Base-by-base conservation (phyloP, 257 asterid species). In the Catharanthus roseus region DNA sequence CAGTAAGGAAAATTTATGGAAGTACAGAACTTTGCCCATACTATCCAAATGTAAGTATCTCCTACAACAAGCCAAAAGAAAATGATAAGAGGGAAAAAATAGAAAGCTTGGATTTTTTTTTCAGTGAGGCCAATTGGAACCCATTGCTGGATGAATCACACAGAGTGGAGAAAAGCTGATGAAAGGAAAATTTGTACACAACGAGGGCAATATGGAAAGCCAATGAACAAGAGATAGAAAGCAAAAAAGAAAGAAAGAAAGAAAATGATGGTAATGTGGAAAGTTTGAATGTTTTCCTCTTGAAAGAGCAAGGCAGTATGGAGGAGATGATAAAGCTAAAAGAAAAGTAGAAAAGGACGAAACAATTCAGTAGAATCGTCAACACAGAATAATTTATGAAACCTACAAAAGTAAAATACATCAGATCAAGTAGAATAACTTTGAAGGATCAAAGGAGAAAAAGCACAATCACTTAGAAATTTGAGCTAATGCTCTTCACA, bases 311-410 rank as follows among this genome's bases (percentile, higher is more conserved):
- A 49, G 53, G 58, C 53, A 74, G 79, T 79, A 51, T 44, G 68
- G 74, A 66, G 74, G 82, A 76, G 71, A 69, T 66, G 49, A 74
- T 64, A 80, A 84, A 85, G 86, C 73, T 65, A 65, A 69, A 76
- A 63, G 45, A 57, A 55, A 68, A 81, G 80, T 65, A 77, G 74
- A 80, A 74, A 77, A 74, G 51, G 75, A 49, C 38, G 54, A 6
- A 38, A 34, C 38, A 60, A 71, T 79, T 76, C 76, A 51, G 74
- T 61, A 31, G 82, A 74, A 65, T 84, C 50, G 81, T 78, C 89
- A 76, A 86, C 76, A 77, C 53, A 58, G 71, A 81, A 81, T 84
- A 84, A 49, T 60, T 77, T 77, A 78, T 74, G 73, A 72, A 79
- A 70, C 51, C 71, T 68, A n/a, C 65, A 75, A 83, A 83, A 67